Evolutionary conservation across 2,329 filamentous ascomycete genomes (phyloP).

Genomic region (Aphanoascus verrucosus): DNA sequence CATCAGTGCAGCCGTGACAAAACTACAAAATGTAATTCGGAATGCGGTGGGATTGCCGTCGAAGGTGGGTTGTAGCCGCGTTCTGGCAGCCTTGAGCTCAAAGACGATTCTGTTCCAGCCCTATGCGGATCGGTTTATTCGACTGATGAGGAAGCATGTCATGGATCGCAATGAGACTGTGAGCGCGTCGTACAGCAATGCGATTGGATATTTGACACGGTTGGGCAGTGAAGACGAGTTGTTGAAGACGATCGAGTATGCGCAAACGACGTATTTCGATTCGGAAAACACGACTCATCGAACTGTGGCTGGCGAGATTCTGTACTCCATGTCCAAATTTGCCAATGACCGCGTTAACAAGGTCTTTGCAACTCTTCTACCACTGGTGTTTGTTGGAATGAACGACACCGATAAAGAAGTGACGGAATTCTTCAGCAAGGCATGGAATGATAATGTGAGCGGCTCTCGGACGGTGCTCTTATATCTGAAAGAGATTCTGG

Average conservation of each 20-base stretch:
- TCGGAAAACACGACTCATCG: conserved; percentile 67
- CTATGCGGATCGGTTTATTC: conserved; percentile 65
- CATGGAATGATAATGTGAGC: conserved; percentile 85
- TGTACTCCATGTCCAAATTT: conserved; percentile 71
- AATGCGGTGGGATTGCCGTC: conserved; percentile 81
- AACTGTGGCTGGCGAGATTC: conserved; percentile 68
- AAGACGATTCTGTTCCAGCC: conserved; percentile 63
- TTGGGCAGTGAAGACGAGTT: conserved; percentile 50
- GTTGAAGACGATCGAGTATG: conserved; percentile 44
- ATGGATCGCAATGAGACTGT: conserved; percentile 92
- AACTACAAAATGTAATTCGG: conserved; percentile 69
- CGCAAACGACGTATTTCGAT: conserved; percentile 64
- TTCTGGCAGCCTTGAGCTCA: conserved; percentile 75
- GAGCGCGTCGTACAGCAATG: conserved; percentile 74
- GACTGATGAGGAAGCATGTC: conserved; percentile 66
- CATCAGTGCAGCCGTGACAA: conserved; percentile 63
- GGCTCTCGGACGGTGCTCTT: conserved; percentile 70
- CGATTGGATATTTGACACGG: conserved; percentile 73
- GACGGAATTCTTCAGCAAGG: conserved; percentile 65
- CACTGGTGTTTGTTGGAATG: conserved; percentile 78
- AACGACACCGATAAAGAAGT: conserved; percentile 77
- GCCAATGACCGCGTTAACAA: conserved; percentile 79
- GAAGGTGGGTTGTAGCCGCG: conserved; percentile 79
- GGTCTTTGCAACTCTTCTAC: conserved; percentile 63
- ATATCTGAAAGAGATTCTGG: conserved; percentile 72